Base-by-base conservation (phyloP, 768 basidiomycete genomes). In the Suillus subalutaceus region DNA sequence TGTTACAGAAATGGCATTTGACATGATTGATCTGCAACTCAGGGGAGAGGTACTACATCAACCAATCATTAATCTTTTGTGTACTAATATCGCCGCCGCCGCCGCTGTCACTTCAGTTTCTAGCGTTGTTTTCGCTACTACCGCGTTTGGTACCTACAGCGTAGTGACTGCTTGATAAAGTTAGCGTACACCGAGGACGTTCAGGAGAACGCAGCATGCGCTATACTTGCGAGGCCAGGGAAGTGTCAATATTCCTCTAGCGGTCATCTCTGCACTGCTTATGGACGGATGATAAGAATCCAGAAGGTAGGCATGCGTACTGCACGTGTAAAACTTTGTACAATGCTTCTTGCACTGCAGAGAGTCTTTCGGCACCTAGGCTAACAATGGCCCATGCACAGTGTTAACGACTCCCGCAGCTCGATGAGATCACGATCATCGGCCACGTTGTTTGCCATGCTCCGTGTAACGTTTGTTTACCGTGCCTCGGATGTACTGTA, bases 261-360 rank as follows among this genome's bases (percentile, higher is more conserved):
- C 26, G 15, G 52, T 52, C 43, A 81, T 66, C 73, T 80, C 52
- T 84, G 80, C 81, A 83, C 81, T 15, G 87, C 88, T 3, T 81
- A 85, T 89, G 89, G 88, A 84, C 86, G 20, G 76, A 90, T 72
- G 81, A 79, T 52, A 83, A 88, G 70, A 79, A 72, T 50, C 88
- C 88, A 10, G 74, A 79, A 67, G 78, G 81, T 79, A 68, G 55
- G 75, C 56, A 46, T 30, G 41, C 15, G 30, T 23, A 5, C 37
- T 20, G 37, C 53, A 50, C 61, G 64, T 58, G 15, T 57, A 61
- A 8, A 38, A 43, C 37, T 46, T 63, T 53, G 64, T 46, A 62
- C 16, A 10, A 58, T 55, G 62, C 59, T 58, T 57, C 43, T 37
- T 59, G 38, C 46, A 58, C 64, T n/a, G 59, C 53, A 55, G 8